phyloP scores from a whole-genome alignment of 2,329 filamentous ascomycete genomes.

The Sporothrix variecibatus region DNA sequence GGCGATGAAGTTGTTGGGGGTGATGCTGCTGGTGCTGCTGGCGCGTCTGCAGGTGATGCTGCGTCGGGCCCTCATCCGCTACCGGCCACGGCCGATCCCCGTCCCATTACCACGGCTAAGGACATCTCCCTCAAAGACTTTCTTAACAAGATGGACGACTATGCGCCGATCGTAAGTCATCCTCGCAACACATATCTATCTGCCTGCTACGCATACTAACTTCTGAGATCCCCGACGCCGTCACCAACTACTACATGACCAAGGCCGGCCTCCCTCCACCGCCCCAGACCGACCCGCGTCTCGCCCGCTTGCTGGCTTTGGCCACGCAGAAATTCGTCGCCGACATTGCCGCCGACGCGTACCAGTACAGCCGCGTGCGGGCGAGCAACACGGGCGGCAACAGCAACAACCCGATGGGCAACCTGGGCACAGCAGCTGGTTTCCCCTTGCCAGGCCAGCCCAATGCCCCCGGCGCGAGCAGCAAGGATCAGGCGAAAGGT shows the following conservation, averaged over 20 bases:
- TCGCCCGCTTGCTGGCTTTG: constrained; percentile 89
- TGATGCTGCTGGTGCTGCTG: neutral
- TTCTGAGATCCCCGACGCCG: constrained; percentile 88
- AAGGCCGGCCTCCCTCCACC: constrained; percentile 91
- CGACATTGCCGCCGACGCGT: constrained; percentile 94
- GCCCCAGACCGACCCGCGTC: constrained; percentile 83
- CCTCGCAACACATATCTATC: neutral
- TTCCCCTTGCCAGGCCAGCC: constrained; percentile 67
- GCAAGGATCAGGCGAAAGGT: constrained; percentile 59
- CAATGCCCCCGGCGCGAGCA: constrained; percentile 41
- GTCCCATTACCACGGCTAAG: constrained; percentile 65
- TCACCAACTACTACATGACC: constrained; percentile 97
- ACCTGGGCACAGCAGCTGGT: constrained; percentile 72
- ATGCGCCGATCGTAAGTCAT: constrained; percentile 82
- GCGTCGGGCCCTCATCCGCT: neutral
- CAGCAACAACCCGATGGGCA: constrained; percentile 91
- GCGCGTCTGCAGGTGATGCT: neutral
- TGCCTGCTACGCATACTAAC: neutral
- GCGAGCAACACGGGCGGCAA: constrained; percentile 79
- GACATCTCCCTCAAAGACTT: constrained; percentile 93
- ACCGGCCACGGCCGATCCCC: constrained; percentile 11
- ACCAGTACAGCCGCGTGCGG: constrained; percentile 95
- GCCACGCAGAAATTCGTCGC: constrained; percentile 99
- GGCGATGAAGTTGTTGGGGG: neutral
- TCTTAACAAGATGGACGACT: constrained; percentile 95